phyloP scores from a whole-genome alignment of 768 basidiomycete genomes.

The Trametopsis cervina region DNA sequence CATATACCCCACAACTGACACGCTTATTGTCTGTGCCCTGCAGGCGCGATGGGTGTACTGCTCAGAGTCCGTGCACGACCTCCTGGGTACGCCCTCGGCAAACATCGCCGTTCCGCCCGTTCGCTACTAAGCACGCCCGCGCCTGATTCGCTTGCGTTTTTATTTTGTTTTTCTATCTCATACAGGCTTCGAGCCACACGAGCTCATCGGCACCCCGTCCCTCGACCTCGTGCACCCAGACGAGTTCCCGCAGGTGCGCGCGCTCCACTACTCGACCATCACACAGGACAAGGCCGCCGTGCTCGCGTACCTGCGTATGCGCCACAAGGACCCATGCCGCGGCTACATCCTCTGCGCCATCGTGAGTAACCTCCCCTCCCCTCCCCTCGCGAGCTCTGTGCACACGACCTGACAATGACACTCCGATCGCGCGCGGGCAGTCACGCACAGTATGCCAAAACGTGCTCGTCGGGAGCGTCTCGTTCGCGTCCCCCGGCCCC shows the following conservation, averaged over 20 bases:
- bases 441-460: slow-evolving; percentile 68
- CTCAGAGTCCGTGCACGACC: slow-evolving; percentile 22
- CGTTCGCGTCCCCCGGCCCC: slow-evolving; percentile 66
- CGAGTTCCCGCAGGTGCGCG: slow-evolving; percentile 58
- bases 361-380: slow-evolving; percentile 36
- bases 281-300: slow-evolving; percentile 74
- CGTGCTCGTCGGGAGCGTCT: slow-evolving; percentile 70
- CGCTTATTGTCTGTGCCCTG: no score
- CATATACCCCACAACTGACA: slow-evolving; percentile 4
- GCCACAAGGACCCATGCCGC: slow-evolving; percentile 72
- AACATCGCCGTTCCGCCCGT: background rate
- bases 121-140: background rate
- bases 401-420: background rate
- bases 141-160: background rate
- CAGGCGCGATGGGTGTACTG: slow-evolving; percentile 24
- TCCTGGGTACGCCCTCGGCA: slow-evolving; percentile 17
- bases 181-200: slow-evolving; percentile 66
- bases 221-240: slow-evolving; percentile 79
- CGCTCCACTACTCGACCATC: slow-evolving; percentile 73
- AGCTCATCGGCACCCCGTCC: slow-evolving; percentile 62
- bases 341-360: slow-evolving; percentile 72
- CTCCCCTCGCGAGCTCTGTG: slow-evolving; percentile 1
- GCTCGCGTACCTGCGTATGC: slow-evolving; percentile 70
- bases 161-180: background rate
- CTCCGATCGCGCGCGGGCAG: slow-evolving; percentile 17